Evolutionary conservation across 805 yeast species (phyloP), one percentile per base, ranked within the genome.

Genomic region (Gaillardinia entomophila): DNA sequence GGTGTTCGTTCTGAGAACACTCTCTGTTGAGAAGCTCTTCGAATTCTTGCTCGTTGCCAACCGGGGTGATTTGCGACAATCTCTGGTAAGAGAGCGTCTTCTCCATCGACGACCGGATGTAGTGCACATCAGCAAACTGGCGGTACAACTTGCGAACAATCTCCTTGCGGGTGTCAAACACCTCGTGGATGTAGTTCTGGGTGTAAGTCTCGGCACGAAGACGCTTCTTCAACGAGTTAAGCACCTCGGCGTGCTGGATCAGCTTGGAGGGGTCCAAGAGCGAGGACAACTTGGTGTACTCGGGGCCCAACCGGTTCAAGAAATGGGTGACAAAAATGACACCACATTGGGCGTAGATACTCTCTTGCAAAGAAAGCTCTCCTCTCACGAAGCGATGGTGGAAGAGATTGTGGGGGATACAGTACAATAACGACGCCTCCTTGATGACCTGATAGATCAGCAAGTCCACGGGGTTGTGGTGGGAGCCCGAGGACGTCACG

Each of bases 191-290:
- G 57, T 75, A 86, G 39, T 78, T 78, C 53, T 84, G 88, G 24
- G 97, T 86, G 59, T 82, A 90, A 13, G 97, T 89, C 60, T 92
- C 97, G 29, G 88, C 80, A 55, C 96, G 79, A 51, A 92, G 74
- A 56, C 97, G 78, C 55, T 85, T 85, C 66, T 87, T 90, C 60
- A 90, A 76, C 38, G 81, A 77, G 40, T 70, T 75, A 51, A 90
- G 71, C 20, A 86, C 78, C 60, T 87, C 97, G 19, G 77, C 74
- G 55, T 83, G 79, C 44, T 77, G 75, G 40, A 77, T 67, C 42
- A 78, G 73, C 51, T 73, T 71, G 30, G 74, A 61, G 19, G 79
- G 68, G 44, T 79, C 82, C 37, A 89, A 68, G 39, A 88, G 68
- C 22, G 71, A 62, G 38, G 77, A 60, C 51, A 90, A 69, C 28